Base-by-base conservation (phyloP, 2,329 filamentous ascomycete genomes). In the Colletotrichum tofieldiae region DNA sequence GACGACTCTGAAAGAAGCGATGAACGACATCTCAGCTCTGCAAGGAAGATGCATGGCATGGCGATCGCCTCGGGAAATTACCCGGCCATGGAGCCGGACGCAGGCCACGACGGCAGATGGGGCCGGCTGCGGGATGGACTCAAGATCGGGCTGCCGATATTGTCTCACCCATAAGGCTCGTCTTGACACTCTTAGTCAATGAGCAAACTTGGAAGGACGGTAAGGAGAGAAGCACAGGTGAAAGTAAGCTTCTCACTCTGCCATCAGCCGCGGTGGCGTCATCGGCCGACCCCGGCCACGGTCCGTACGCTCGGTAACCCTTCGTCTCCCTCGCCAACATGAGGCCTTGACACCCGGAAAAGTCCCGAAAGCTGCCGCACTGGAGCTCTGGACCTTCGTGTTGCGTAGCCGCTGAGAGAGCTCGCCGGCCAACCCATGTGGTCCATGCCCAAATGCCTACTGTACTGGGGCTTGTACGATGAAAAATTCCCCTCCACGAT, bases 251-350 rank as follows among this genome's bases (percentile, higher is more conserved):
- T 71, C 63, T 62, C 14, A 51, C 64, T 51, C 5, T 39, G 9
- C 41, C 32, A 37, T 56, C 26, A 43, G 55, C 64, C 51, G 64
- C 64, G 45, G 59, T 71, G 55, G 65, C 68, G 68, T 67, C 64
- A 71, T 71, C 64, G 64, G 26, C 55, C 29, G 35, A 5, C 14
- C 20, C 41, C 20, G 59, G 59, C 41, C 41, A 37, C 26, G 68
- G 64, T 71, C 68, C 68, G 49, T 39, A 67, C 68, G 41, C 47
- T 62, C 68, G 68, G 68, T 62, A 71, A 61, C 61, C 32, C 20
- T 23, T 23, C 45, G 23, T 26, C 55, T 55, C 64, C 35, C 35
- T 32, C 56, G 61, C 51, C n/a, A 20, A 61, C 32, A 39, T 54
- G n/a, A 45, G 18, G 26, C 23, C 41, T 32, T 35, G 49, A 61